These are phyloP conservation scores for Sonneratia alba DNA, from an alignment of 345 rosid species.

Conservation along the genomic window DNA sequence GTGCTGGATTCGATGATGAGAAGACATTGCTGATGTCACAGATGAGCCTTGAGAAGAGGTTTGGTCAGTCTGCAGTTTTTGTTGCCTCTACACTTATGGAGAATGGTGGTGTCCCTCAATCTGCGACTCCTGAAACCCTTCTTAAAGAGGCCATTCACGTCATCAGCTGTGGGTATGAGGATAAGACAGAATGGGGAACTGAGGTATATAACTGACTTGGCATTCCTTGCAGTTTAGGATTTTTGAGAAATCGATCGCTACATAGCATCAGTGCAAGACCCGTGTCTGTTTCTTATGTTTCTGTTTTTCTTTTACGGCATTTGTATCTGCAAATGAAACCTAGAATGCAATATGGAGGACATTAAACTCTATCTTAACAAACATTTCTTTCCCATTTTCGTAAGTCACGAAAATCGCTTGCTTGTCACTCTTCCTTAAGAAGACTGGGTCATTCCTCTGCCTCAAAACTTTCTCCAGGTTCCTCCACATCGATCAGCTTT, in stretches of 20 bases:
- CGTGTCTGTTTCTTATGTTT: background rate
- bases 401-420: too few species aligned
- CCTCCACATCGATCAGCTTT: too few species aligned
- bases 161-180: constrained; percentile 91
- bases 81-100: constrained; percentile 93
- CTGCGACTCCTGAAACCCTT: constrained; percentile 75
- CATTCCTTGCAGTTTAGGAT: background rate
- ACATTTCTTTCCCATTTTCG: too few species aligned
- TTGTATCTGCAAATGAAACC: too few species aligned
- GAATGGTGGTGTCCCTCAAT: constrained; percentile 83
- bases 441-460: too few species aligned
- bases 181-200: constrained; percentile 81
- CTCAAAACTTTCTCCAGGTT: too few species aligned
- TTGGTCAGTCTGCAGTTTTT: constrained; percentile 85
- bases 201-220: constrained; percentile 34
- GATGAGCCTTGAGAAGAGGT: constrained; percentile 84
- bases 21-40: constrained; percentile 82
- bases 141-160: constrained; percentile 94
- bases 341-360: too few species aligned
- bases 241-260: background rate
- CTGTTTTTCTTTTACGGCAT: too few species aligned
- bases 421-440: too few species aligned
- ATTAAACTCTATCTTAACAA: too few species aligned
- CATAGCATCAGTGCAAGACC: background rate
- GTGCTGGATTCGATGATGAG: constrained; percentile 93